Evolutionary conservation across 805 yeast genomes (phyloP).

Genomic region (Hanseniaspora occidentalis): DNA sequence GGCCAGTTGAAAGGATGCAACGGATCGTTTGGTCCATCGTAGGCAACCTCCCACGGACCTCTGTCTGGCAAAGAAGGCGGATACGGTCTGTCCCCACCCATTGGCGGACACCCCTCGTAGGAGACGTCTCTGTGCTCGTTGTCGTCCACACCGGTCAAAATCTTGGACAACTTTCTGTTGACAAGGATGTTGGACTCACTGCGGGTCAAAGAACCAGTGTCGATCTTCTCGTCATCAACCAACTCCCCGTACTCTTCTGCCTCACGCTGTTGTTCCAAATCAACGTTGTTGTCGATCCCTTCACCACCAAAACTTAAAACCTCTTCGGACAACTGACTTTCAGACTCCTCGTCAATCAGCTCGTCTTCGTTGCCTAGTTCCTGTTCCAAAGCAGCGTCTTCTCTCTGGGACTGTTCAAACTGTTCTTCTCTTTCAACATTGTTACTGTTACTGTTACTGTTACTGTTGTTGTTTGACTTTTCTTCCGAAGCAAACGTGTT

Average conservation of each 20-base stretch:
- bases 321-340: neutral
- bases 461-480: too few relatives aligned
- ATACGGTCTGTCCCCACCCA: conserved; percentile 56
- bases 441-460: too few relatives aligned
- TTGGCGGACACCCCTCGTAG: conserved; percentile 33
- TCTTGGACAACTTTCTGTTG: conserved; percentile 29
- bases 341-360: neutral
- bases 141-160: conserved; percentile 28
- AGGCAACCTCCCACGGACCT: conserved; percentile 51
- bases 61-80: conserved; percentile 50
- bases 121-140: conserved; percentile 20
- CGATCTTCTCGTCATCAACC: conserved; percentile 9
- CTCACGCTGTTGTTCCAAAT: neutral
- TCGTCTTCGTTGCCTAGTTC: neutral
- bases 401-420: too few relatives aligned
- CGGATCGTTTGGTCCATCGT: conserved; percentile 73
- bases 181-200: conserved; percentile 15
- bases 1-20: conserved; percentile 73
- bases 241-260: neutral
- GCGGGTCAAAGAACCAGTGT: conserved; percentile 19
- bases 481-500: too few relatives aligned
- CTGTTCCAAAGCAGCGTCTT: too few relatives aligned
- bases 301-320: neutral
- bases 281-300: too few relatives aligned
- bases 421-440: too few relatives aligned